Conservation (phyloP, 2,329 filamentous ascomycete genomes). For the Blastomyces gilchristii region DNA sequence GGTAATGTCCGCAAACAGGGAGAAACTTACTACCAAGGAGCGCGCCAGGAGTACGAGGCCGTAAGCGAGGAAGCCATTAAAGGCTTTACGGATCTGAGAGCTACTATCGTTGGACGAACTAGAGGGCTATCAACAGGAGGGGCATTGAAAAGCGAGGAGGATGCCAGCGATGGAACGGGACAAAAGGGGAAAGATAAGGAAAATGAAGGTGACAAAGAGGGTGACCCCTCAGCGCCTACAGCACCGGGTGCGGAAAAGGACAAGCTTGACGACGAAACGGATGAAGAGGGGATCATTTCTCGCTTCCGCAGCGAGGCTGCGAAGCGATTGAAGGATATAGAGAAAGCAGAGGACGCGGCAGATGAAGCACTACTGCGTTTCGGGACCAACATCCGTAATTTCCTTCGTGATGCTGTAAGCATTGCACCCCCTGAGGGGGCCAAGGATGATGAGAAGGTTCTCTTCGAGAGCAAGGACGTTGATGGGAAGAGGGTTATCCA, state of each 20-base stretch:
- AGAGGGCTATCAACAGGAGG: slow-evolving; percentile 58
- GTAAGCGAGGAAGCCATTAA: slow-evolving; percentile 73
- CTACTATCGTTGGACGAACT: slow-evolving; percentile 61
- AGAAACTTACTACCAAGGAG: slow-evolving; percentile 76
- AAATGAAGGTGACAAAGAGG: slow-evolving; percentile 9
- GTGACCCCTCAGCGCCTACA: slow-evolving; percentile 17
- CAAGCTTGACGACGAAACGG: slow-evolving; percentile 21
- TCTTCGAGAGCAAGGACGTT: slow-evolving; percentile 91
- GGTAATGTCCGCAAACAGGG: slow-evolving; percentile 91
- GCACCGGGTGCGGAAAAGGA: slow-evolving; percentile 17
- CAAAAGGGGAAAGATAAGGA: slow-evolving; percentile 22
- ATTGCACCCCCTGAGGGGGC: slow-evolving; percentile 61
- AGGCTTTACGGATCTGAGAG: slow-evolving; percentile 61
- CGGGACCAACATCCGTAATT: slow-evolving; percentile 78
- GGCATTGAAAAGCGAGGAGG: slow-evolving; percentile 16
- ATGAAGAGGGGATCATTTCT: slow-evolving; percentile 57
- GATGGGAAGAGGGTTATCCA: slow-evolving; percentile 88
- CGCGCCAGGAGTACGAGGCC: slow-evolving; percentile 67
- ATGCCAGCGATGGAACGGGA: slow-evolving; percentile 16
- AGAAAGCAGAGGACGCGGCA: slow-evolving; percentile 86
- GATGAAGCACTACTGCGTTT: slow-evolving; percentile 92
- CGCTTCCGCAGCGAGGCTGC: slow-evolving; percentile 67
- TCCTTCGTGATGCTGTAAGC: slow-evolving; percentile 79
- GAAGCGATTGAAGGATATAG: slow-evolving; percentile 77
- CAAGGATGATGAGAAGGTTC: slow-evolving; percentile 48